Percentiles rank a stretch among this genome's conserved stretches.
Evolutionary conservation across 2,329 filamentous ascomycete genomes (phyloP).

Genomic region (Alternaria incomplexa): DNA sequence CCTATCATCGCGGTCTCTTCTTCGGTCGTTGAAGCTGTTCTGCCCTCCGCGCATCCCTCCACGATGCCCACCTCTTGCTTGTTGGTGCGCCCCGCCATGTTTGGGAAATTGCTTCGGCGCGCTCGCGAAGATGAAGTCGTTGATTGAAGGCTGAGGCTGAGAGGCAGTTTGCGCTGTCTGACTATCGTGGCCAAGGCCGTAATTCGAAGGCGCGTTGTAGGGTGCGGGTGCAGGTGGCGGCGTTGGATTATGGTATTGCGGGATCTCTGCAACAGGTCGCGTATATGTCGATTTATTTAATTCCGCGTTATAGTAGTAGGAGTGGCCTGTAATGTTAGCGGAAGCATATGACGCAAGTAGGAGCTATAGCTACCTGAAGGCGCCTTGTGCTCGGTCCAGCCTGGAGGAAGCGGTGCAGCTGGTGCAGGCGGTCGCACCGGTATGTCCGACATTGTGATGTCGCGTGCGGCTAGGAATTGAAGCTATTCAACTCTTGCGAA

Average conservation of each 20-base stretch:
- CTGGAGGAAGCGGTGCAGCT: conserved; percentile 69
- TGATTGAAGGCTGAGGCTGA: conserved; percentile 53
- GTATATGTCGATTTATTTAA: conserved; percentile 89
- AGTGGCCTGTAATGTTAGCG: conserved; percentile 65
- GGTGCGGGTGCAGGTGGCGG: conserved; percentile 7
- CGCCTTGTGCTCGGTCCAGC: conserved; percentile 93
- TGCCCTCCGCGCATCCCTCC: conserved; percentile 53
- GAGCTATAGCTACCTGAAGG: conserved; percentile 64
- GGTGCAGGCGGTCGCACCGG: conserved; percentile 40
- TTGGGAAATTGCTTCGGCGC: conserved; percentile 28
- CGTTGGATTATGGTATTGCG: conserved; percentile 1
- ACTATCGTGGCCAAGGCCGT: conserved; percentile 31
- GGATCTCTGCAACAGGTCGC: conserved; percentile 59
- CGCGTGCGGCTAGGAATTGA: neutral
- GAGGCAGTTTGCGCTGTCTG: conserved; percentile 54
- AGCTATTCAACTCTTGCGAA: neutral
- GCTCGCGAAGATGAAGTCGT: conserved; percentile 52
- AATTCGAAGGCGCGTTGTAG: conserved; percentile 10
- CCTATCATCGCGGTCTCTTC: conserved; percentile 75
- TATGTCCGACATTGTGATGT: conserved; percentile 33
- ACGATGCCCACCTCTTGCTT: conserved; percentile 46
- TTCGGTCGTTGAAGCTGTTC: conserved; percentile 64
- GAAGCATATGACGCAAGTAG: conserved; percentile 20
- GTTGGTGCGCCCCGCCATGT: conserved; percentile 17
- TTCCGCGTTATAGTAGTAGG: conserved; percentile 83